Conservation (phyloP, 2,329 filamentous ascomycete species). For the Laburnicola sp. region DNA sequence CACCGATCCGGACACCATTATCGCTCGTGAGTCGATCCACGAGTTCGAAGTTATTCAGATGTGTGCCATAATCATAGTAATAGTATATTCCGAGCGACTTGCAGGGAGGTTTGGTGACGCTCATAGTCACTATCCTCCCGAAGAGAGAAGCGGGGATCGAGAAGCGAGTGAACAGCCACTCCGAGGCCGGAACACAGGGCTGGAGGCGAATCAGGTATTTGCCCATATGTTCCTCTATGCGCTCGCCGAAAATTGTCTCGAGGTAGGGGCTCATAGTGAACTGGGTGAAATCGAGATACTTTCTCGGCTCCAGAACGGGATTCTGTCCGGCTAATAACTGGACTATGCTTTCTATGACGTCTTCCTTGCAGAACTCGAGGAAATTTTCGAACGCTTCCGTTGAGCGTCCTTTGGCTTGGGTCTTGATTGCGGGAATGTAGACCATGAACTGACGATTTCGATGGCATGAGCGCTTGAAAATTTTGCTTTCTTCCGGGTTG, state of each 20-base stretch:
- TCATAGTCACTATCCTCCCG: neutral
- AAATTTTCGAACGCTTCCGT: neutral
- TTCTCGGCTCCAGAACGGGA: neutral
- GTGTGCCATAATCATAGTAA: neutral
- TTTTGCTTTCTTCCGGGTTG: too few relatives aligned
- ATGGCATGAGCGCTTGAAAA: too few relatives aligned
- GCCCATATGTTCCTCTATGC: neutral
- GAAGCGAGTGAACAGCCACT: neutral
- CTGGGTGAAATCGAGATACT: neutral
- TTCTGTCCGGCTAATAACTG: neutral
- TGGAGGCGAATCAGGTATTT: neutral
- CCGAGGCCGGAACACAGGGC: neutral
- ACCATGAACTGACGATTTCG: neutral
- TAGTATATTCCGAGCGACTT: neutral
- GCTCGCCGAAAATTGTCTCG: neutral
- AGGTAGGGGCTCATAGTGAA: neutral
- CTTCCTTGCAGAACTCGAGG: neutral
- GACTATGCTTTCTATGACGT: neutral
- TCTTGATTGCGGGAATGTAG: neutral
- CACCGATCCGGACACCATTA: neutral
- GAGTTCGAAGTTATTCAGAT: neutral
- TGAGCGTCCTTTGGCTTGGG: neutral
- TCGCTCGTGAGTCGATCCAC: neutral
- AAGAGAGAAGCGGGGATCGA: neutral
- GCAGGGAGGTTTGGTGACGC: neutral